Conservation (phyloP, 139 green algal genomes). For the Chlorella sp. region DNA sequence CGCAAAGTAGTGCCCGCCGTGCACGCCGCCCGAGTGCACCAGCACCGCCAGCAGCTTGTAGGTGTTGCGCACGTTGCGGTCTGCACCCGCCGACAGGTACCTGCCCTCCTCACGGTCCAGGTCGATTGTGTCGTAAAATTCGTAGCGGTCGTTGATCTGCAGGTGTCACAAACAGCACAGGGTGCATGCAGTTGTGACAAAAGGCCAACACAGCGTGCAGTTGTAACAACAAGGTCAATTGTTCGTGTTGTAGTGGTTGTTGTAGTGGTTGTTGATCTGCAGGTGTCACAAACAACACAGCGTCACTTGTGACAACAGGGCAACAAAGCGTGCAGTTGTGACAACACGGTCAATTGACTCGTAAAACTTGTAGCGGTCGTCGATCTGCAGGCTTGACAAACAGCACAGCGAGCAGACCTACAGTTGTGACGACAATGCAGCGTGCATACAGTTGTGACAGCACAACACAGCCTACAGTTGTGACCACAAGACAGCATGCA, state of each 20-base stretch:
- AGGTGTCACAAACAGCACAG: not conserved
- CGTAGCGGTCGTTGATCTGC: constrained; percentile 97
- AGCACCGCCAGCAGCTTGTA: constrained; percentile 93
- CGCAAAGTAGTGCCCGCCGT: constrained; percentile 98
- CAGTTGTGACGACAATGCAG: too few species aligned
- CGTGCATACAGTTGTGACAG: too few species aligned
- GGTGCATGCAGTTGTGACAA: too few species aligned
- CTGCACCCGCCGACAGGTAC: constrained; percentile 73
- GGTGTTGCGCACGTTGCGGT: constrained; percentile 80
- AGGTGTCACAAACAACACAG: not conserved
- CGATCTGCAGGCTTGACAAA: constrained; percentile 80
- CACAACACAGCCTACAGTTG: too few species aligned
- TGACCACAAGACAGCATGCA: too few species aligned
- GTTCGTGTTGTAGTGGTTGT: constrained; percentile 91
- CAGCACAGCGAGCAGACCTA: too few species aligned
- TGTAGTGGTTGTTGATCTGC: constrained; percentile 96
- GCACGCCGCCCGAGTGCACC: constrained; percentile 94
- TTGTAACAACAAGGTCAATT: too few species aligned
- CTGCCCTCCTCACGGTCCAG: constrained; percentile 77
- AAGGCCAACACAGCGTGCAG: too few species aligned
- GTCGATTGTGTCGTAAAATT: constrained; percentile 93
- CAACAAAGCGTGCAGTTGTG: too few species aligned
- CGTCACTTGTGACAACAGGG: too few species aligned
- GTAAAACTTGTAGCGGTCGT: constrained; percentile 95
- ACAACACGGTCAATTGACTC: constrained; percentile 95